Evolutionary conservation across 768 basidiomycete species (phyloP), one percentile per base, ranked within the genome.

Genomic region (Boletus tylopilopsis): DNA sequence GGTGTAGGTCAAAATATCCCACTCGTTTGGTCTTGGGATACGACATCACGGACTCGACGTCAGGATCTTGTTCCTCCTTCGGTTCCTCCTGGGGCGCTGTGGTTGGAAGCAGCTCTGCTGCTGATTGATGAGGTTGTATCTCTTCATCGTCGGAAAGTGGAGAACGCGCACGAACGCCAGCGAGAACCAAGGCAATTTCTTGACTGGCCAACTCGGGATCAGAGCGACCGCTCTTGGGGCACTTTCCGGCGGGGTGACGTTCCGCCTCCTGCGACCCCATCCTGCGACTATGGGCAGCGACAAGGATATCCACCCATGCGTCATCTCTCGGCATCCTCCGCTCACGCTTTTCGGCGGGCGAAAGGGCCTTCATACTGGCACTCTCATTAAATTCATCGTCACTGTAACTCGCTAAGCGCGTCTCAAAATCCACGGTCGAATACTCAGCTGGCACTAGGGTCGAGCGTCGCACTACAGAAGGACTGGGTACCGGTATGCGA

Each of bases 231-330:
- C 62, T 73, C 56, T 68, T 70, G 15, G 68, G 51, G 1, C 56
- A 59, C 47, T 56, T 66, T 33, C 49, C 69, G 47, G 52, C 70
- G 56, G 47, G 60, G 29, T 55, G 50, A 13, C 49, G 51, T 32
- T 75, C 73, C 5, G 71, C 79, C 41, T 84, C 84, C 62, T 85
- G 84, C 7, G 73, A 77, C 1, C 63, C 76, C 62, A 84, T 65
- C 35, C 82, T 67, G 35, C 82, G 69, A 30, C 57, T 65, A 55
- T 77, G 78, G 13, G 64, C 78, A 37, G 81, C 82, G 2, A 92
- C 88, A 10, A 91, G 69, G 35, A 92, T 92, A 67, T 92, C 90
- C 35, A 92, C 88, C 89, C 90, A 91, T 5, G 88, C 87, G 60
- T 92, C 90, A 43, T 87, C 84, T 56, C 68, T 72, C 18, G 75